A percentile compares a stretch with the other conserved stretches of the same genome.
Evolutionary conservation across 768 basidiomycete genomes (phyloP).

Genomic region (Leccinum subgranulosum): DNA sequence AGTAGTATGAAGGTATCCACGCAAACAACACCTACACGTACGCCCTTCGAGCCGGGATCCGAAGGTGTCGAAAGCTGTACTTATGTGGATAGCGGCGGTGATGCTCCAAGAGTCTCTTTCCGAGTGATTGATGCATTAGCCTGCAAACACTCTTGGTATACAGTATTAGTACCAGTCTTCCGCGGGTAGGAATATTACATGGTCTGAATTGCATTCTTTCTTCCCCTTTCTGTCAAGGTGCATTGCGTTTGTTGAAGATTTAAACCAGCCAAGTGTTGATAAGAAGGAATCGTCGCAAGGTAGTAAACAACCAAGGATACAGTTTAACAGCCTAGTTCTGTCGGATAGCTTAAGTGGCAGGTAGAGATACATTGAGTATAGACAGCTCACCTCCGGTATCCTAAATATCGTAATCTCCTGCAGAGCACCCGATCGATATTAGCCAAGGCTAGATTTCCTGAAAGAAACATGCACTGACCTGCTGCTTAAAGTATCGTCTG

Average conservation of each 20-base stretch:
- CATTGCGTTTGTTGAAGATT: constrained; percentile 3
- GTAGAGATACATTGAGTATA: neutral
- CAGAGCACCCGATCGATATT: neutral
- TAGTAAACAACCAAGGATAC: constrained; percentile 5
- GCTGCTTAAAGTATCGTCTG: constrained; percentile 95
- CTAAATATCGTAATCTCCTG: constrained; percentile 88
- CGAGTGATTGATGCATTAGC: neutral
- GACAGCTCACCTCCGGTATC: constrained; percentile 71
- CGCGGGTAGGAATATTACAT: constrained; percentile 1
- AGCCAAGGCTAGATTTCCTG: neutral
- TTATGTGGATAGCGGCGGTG: constrained; percentile 10
- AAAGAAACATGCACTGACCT: constrained; percentile 43
- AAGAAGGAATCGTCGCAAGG: neutral
- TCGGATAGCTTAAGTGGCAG: constrained; percentile 1
- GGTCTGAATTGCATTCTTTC: neutral
- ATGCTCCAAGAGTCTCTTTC: constrained; percentile 6
- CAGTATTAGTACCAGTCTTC: constrained; percentile 11
- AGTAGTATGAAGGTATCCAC: constrained; percentile 38
- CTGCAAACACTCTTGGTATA: constrained; percentile 4
- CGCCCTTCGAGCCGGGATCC: constrained; percentile 20
- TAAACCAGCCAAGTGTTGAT: neutral
- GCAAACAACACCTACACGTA: constrained; percentile 34
- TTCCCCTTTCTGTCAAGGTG: neutral
- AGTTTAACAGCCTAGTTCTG: constrained; percentile 33
- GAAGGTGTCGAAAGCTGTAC: constrained; percentile 13